Base-by-base conservation (phyloP, 2,329 filamentous ascomycete genomes). In the Pseudopyricularia javanii region DNA sequence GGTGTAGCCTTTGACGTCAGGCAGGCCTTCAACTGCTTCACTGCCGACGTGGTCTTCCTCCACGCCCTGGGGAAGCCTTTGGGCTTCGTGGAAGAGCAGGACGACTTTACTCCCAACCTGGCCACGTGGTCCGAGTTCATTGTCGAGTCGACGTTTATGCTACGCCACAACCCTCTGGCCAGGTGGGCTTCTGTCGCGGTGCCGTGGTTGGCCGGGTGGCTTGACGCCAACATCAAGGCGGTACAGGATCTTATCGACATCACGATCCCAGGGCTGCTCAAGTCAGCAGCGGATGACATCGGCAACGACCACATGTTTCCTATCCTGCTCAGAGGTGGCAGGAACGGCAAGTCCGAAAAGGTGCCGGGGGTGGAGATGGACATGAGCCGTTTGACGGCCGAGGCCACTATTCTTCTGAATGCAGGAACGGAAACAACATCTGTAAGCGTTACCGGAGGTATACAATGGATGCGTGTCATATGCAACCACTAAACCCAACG, bases 381-480 rank as follows among this genome's bases (percentile, higher is more conserved):
- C 7, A 45, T 58, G 3, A 58, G 62, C 11, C 60, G 68, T 1
- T 57, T 72, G 1, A 61, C 61, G 7, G 62, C 70, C 4, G 71
- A 74, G 47, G 70, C 64, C 0, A 64, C 65, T n/a, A 57, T 62
- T 4, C 54, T 74, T 20, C 51, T 71, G 0, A 57, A 61, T 1
- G 71, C 66, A 1, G 70, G 70, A 0, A 67, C 66, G 0, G 70
- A 73, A 55, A 73, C 66, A 2, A 66, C 64, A 3, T 62, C 61
- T 26, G 40, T 45, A 45, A 8, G 40, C 24, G 3, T 45, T 9
- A 11, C 17, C 22, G 40, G 20, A 24, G 8, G 24, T 20, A 4
- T 43, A 20, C 17, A 22, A 12, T 20, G 5, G 4, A 24, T 40
- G 35, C 12, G 6, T 12, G 11, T 9, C 40, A 15, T 4, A 45